Conservation (phyloP, 345 rosid species). For the Eucalyptus urophylla region DNA sequence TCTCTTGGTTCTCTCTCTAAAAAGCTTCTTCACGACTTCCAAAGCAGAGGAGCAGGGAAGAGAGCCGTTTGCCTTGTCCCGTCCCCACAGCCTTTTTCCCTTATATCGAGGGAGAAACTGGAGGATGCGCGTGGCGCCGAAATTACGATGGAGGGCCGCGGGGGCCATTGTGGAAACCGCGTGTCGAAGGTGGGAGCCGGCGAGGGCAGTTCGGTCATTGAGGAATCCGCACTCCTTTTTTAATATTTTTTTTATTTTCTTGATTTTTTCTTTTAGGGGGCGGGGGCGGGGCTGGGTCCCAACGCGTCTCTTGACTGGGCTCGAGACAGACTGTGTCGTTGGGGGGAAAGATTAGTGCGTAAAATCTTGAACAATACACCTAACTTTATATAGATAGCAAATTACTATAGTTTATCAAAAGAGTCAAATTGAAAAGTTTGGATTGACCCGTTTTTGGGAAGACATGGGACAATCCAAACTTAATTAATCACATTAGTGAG, state of each 20-base stretch:
- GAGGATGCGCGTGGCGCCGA: neutral
- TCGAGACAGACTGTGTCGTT: neutral
- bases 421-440: neutral
- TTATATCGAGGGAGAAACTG: neutral
- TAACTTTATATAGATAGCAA: neutral
- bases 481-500: neutral
- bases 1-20: neutral
- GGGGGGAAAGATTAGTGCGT: neutral
- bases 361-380: neutral
- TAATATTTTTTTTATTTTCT: no score
- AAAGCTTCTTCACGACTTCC: neutral
- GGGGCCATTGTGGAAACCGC: neutral
- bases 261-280: neutral
- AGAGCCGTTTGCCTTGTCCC: constrained; percentile 13
- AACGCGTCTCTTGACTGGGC: neutral
- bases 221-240: neutral
- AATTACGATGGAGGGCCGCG: neutral
- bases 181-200: neutral
- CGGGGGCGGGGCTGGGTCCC: neutral
- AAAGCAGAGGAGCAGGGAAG: neutral
- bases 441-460: neutral
- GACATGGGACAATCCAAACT: neutral
- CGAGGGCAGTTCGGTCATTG: neutral
- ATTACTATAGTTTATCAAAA: neutral
- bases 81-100: neutral